Evolutionary conservation across 805 yeast species (phyloP), one percentile per base, ranked within the genome.

Genomic region (Scheffersomyces spartinae): DNA sequence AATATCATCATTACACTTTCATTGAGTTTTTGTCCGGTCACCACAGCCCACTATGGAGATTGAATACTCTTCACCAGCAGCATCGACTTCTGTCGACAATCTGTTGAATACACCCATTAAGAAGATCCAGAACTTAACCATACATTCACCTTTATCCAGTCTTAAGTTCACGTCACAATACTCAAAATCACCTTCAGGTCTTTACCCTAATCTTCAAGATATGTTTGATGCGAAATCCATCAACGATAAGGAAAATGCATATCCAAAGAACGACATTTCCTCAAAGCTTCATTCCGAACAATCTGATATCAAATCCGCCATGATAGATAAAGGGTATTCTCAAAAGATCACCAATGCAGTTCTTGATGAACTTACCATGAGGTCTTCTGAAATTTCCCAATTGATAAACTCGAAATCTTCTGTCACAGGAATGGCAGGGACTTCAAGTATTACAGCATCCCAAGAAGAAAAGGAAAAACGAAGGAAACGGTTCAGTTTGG

Each of bases 141-240:
- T 60, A 13, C 37, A 43, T 20, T 55, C 63, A 4, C 64, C 64
- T n/a, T n/a, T n/a, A n/a, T n/a, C n/a, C n/a, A n/a, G n/a, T n/a
- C n/a, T n/a, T n/a, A n/a, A n/a, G n/a, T n/a, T n/a, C 1, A 26
- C 25, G 13, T 23, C 18, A 12, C 23, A 33, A 14, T 17, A 21
- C 13, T 19, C 31, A 13, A n/a, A n/a, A n/a, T n/a, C n/a, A n/a
- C 29, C 36, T 7, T 14, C 24, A 13, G 21, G 17, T n/a, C 23
- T 34, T 11, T 34, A 39, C 21, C 37, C 37, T 20, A 26, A 30
- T 21, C 19, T 37, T 4, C 34, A 34, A 12, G 42, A 35, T 13
- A 20, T 27, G 4, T 15, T 24, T n/a, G 24, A 32, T 27, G n/a
- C n/a, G n/a, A n/a, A n/a, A n/a, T n/a, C 20, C 31, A 13, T 19